A percentile compares a stretch with the other conserved stretches of the same genome.
These are phyloP conservation scores for Grosmannia clavigera DNA, from an alignment of 2,329 filamentous ascomycete species.

Conservation along the genomic window DNA sequence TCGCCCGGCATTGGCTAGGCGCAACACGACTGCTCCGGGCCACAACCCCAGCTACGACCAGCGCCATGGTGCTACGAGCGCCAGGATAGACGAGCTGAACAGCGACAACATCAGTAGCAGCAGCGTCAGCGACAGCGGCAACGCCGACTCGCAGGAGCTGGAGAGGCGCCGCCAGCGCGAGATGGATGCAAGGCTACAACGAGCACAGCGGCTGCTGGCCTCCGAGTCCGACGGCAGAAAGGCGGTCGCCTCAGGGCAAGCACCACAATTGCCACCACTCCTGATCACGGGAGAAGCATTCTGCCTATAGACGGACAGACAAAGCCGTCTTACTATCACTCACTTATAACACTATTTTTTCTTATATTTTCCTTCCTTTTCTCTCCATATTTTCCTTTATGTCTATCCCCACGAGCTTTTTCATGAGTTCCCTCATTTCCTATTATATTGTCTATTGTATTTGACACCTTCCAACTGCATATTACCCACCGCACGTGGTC, in stretches of 20 bases:
- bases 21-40: background rate
- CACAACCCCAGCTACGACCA: background rate
- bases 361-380: background rate
- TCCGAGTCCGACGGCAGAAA: background rate
- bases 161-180: slow-evolving; percentile 19
- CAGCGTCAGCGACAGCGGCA: background rate
- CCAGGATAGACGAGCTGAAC: background rate
- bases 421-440: background rate
- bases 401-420: background rate
- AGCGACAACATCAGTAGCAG: background rate
- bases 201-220: slow-evolving; percentile 26
- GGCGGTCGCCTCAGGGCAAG: background rate
- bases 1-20: background rate
- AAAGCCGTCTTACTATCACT: background rate
- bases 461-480: background rate
- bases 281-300: background rate
- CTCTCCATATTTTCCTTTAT: background rate
- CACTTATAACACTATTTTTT: background rate
- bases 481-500: background rate
- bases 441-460: background rate
- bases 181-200: slow-evolving; percentile 25
- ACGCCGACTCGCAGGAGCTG: background rate
- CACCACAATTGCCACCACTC: background rate
- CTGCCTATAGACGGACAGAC: background rate
- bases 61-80: background rate